These are phyloP conservation scores for Talaromyces sp. DNA, from an alignment of 2,329 filamentous ascomycete genomes.

Conservation along the genomic window DNA sequence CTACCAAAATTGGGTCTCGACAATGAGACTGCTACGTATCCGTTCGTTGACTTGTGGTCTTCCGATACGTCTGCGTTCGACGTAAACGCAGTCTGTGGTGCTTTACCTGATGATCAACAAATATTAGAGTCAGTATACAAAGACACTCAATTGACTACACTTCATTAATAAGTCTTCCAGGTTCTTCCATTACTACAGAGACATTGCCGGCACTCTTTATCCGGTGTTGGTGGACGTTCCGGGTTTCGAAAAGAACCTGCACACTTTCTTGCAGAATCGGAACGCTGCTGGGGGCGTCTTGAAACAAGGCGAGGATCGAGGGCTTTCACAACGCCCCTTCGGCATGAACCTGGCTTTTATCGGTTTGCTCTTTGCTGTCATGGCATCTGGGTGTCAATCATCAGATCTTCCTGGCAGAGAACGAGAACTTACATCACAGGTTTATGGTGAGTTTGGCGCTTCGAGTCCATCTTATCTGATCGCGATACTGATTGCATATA, in stretches of 20 bases:
- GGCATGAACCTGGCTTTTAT: conserved; percentile 58
- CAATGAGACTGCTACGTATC: conserved; percentile 62
- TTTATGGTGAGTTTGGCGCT: conserved; percentile 49
- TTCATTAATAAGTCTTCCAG: conserved; percentile 26
- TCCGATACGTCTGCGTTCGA: conserved; percentile 57
- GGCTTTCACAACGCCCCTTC: conserved; percentile 55
- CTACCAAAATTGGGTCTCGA: conserved; percentile 61
- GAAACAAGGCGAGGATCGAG: conserved; percentile 36
- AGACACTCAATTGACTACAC: background rate
- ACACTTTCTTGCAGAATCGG: conserved; percentile 53
- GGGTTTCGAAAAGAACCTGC: conserved; percentile 53
- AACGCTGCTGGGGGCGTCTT: conserved; percentile 42
- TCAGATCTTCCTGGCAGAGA: conserved; percentile 57
- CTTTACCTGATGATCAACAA: conserved; percentile 56
- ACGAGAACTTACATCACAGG: conserved; percentile 60
- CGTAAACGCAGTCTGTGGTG: conserved; percentile 56
- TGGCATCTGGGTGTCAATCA: conserved; percentile 61
- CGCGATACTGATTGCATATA: conserved; percentile 32
- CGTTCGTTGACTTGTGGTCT: conserved; percentile 63
- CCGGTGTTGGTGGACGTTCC: conserved; percentile 57
- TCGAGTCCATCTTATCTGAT: background rate
- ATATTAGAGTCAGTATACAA: conserved; percentile 41
- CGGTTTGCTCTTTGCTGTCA: conserved; percentile 57
- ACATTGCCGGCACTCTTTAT: conserved; percentile 58
- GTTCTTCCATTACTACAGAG: conserved; percentile 56